A percentile compares a stretch with the other conserved stretches of the same genome.
phyloP scores from a whole-genome alignment of 1,284 basidiomycete species.

The Cryptococcus sp. region DNA sequence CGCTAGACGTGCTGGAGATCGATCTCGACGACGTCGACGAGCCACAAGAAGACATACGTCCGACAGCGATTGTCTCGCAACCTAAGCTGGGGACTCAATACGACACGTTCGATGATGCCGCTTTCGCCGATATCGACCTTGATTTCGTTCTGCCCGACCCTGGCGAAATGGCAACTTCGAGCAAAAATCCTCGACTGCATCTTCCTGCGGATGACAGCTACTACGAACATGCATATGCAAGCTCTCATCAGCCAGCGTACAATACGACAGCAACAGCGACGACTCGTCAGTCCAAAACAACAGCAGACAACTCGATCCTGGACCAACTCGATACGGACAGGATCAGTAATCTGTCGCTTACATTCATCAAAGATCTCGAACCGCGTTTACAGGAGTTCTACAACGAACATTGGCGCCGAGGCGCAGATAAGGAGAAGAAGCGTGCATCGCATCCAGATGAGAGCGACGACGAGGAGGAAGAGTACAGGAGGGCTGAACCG shows the following conservation, averaged over 20 bases:
- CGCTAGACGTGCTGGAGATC: background rate
- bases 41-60: background rate
- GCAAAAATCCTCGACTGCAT: no score
- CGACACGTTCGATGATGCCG: conserved; percentile 13
- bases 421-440: conserved; percentile 23
- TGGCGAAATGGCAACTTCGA: no score
- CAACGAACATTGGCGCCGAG: conserved; percentile 41
- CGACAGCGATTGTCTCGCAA: background rate
- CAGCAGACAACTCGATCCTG: no score
- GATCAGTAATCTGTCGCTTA: no score
- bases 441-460: background rate
- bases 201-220: no score
- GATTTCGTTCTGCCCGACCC: no score
- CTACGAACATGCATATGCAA: no score
- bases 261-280: no score
- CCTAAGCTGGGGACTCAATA: background rate
- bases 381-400: conserved; percentile 32
- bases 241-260: no score
- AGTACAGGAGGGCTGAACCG: background rate
- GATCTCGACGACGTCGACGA: background rate
- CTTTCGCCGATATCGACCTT: conserved; percentile 13
- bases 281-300: no score
- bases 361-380: conserved; percentile 24
- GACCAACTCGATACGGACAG: no score
- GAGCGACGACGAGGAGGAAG: background rate